Evolutionary conservation across 2,329 filamentous ascomycete genomes (phyloP), one percentile per base, ranked within the genome.

Genomic region (Monosporascus ibericus): DNA sequence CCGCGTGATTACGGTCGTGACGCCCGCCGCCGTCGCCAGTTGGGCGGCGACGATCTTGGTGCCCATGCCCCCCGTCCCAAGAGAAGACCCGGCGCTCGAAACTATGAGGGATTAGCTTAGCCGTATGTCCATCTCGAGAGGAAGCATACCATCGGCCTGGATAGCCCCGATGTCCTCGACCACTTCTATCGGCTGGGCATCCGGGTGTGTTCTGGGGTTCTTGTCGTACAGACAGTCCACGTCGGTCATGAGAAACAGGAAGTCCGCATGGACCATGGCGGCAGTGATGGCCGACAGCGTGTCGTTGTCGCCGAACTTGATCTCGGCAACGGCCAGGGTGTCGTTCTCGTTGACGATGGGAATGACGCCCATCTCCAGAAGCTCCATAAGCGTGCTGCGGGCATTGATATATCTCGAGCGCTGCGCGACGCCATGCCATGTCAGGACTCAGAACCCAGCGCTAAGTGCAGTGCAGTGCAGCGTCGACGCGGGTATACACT

Each of bases 301-400:
- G 70, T 99, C 94, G 64, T 99, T 99, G 76, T 99, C 94, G 60
- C 94, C 94, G 67, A 99, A 99, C 76, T 97, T 97, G 74, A 99
- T 99, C 79, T 99, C 94, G 44, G 92, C 89, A 59, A 99, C 94
- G 24, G 92, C 90, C 51, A 99, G 75, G 3, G 94, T 99, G 70
- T 99, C 94, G 70, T 99, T 99, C 73, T 99, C 94, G 65, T 99
- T 99, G 58, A 99, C 94, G 63, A 99, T 96, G 9, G 94, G 94
- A 57, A 99, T 95, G 25, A 97, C 92, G 2, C 92, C 92, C 87
- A 96, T 94, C 63, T 92, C 86, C 18, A 99, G 75, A 47, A 97
- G 79, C 70, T 96, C 90, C 49, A 84, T 81, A 68, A 99, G 89
- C 0, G 94, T 97, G 66, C 96, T 96, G 72, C 96, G 91, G 0